Evolutionary conservation across 1,139 yeast species (phyloP).

Genomic region (Candida neerlandica): DNA sequence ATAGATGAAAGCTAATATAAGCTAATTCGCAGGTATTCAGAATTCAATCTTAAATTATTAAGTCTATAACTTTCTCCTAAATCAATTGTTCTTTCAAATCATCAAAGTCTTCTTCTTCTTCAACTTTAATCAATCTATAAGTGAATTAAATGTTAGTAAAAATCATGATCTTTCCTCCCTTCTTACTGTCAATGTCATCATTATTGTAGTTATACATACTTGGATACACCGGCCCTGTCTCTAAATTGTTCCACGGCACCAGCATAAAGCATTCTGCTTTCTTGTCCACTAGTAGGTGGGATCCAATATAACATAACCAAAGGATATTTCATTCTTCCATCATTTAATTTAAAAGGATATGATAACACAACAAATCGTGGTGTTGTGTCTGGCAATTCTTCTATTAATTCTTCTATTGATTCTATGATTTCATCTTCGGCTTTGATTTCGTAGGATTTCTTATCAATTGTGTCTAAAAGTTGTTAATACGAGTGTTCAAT

Average conservation of each 20-base stretch:
- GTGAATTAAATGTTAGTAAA: conserved; percentile 29
- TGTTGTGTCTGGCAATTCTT: conserved; percentile 78
- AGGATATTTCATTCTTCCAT: conserved; percentile 76
- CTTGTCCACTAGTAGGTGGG: conserved; percentile 82
- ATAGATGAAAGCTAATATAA: too few species aligned
- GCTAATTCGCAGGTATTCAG: too few species aligned
- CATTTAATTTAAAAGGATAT: conserved; percentile 68
- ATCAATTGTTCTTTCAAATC: conserved; percentile 36
- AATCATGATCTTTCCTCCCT: too few species aligned
- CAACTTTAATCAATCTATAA: conserved; percentile 50
- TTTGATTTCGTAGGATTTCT: conserved; percentile 56
- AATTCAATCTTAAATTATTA: not conserved
- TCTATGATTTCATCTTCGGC: conserved; percentile 48
- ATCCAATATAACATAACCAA: conserved; percentile 81
- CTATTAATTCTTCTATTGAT: conserved; percentile 61
- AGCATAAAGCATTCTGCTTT: conserved; percentile 82
- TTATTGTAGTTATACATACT: conserved; percentile 38
- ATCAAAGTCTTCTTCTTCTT: conserved; percentile 66
- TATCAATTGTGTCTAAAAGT: conserved; percentile 51
- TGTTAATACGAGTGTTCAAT: conserved; percentile 16
- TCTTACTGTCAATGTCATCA: not conserved
- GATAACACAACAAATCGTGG: conserved; percentile 79
- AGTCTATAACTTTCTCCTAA: conserved; percentile 1
- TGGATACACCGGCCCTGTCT: conserved; percentile 74
- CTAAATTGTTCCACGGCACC: conserved; percentile 83